Percentiles rank a stretch among this genome's conserved stretches.
These are phyloP conservation scores for Carex littledalei DNA, from an alignment of 176 grass and related monocot species.

Conservation along the genomic window DNA sequence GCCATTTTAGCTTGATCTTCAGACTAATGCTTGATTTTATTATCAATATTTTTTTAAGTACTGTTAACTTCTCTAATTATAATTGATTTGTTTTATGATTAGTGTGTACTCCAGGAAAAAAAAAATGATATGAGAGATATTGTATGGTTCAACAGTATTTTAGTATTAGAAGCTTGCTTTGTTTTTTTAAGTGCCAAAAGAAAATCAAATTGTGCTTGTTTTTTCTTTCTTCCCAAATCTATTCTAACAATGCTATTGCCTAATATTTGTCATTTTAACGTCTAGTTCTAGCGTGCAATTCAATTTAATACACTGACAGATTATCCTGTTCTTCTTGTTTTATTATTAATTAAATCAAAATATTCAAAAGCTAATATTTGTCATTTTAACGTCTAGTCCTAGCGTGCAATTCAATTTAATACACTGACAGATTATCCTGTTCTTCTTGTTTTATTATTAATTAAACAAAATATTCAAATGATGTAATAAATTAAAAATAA, in stretches of 20 bases:
- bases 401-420: neutral
- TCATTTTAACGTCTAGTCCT: neutral
- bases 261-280: neutral
- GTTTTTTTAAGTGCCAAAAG: neutral
- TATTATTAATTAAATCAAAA: too few species aligned
- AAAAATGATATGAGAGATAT: neutral
- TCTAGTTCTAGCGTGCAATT: neutral
- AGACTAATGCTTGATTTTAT: constrained; percentile 1
- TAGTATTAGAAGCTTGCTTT: neutral
- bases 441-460: too few species aligned
- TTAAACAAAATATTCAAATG: too few species aligned
- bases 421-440: too few species aligned
- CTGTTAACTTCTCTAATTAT: neutral
- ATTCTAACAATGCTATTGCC: neutral
- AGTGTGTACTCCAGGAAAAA: neutral
- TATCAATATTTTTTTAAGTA: neutral
- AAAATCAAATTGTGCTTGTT: neutral
- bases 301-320: too few species aligned
- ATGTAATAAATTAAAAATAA: too few species aligned
- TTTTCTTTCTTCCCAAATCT: neutral
- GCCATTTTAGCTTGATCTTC: constrained; percentile 18
- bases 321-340: too few species aligned
- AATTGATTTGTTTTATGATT: neutral
- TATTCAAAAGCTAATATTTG: neutral
- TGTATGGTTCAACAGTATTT: neutral